Base-by-base conservation (phyloP, 805 yeast species). In the Naumovozyma castellii region DNA sequence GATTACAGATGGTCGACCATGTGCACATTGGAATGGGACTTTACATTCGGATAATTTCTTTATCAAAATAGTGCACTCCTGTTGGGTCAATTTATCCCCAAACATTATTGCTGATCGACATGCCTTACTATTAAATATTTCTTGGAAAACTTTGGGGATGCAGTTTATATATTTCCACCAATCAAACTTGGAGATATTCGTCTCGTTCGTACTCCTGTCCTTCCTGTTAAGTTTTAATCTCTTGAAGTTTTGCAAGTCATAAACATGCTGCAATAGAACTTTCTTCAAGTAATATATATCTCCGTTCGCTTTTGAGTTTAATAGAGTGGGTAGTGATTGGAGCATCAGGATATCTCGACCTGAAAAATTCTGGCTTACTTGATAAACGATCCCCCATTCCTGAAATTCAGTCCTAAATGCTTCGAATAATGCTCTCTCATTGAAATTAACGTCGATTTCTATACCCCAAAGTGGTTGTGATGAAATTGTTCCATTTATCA, bases 1-100 rank as follows among this genome's bases (percentile, higher is more conserved):
- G 1, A 76, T 70, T 10, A 80, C 55, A 0, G 86, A 73, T 0
- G 94, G 94, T 41, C 95, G 60, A 0, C 94, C 94, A 56, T 85
- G 95, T 0, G 95, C 95, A 65, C 95, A 86, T 40, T 72, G 77
- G 47, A 83, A 80, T 0, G 95, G 94, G 15, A 68, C 57, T 12
- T 60, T 49, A 50, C 94, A 84, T 3, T 39, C 17, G 0, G 65
- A 46, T 20, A 85, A 62, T 1, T 59, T 44, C 1, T 36, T 27
- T 0, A 84, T 48, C 17, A 84, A 49, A 0, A 53, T 33, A 4
- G 47, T 43, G 59, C 84, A 78, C 38, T 78, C 72, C 0, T 38
- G 43, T 2, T 32, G 41, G 0, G 66, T 49, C 33, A 86, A 54
- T 1, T 39, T 30, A 33, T 75, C 76, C 0, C 94, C 94, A 62